Conservation (phyloP, 371 early-diverging fungal species). For the Lichtheimia hyalospora region DNA sequence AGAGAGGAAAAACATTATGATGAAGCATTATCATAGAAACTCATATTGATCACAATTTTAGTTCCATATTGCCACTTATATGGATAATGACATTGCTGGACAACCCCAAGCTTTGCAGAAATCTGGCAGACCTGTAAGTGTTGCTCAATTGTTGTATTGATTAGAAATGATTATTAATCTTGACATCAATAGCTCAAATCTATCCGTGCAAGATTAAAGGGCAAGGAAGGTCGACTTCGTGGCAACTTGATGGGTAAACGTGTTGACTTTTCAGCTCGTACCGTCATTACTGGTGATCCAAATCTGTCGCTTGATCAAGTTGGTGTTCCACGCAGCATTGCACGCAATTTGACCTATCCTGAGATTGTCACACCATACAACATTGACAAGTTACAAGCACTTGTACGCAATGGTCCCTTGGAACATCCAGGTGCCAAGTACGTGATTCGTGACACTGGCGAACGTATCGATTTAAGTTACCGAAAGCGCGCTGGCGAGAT, state of each 20-base stretch:
- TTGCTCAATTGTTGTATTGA: neutral
- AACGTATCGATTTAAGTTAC: constrained; percentile 95
- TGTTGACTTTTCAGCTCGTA: constrained; percentile 99
- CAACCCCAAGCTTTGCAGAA: constrained; percentile 97
- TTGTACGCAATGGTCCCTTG: constrained; percentile 96
- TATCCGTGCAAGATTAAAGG: constrained; percentile 97
- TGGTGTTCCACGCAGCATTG: constrained; percentile 98
- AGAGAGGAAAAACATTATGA: neutral
- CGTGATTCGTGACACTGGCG: constrained; percentile 96
- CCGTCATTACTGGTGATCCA: constrained; percentile 99
- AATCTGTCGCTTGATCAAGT: constrained; percentile 98
- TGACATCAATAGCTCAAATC: constrained; percentile 75
- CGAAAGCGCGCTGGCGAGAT: constrained; percentile 89
- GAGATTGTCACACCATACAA: constrained; percentile 99
- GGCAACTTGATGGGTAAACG: constrained; percentile 99
- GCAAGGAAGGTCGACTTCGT: constrained; percentile 99
- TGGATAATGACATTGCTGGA: constrained; percentile 99
- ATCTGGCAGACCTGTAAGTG: constrained; percentile 92
- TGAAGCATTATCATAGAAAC: neutral
- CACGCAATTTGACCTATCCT: constrained; percentile 97
- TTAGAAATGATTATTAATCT: neutral
- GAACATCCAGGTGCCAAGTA: constrained; percentile 99
- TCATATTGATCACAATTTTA: constrained; percentile 6
- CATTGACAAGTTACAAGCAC: constrained; percentile 84
- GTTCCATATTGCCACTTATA: constrained; percentile 98